A percentile compares a stretch with the other conserved stretches of the same genome.
Conservation (phyloP, 2,329 filamentous ascomycete genomes). For the Pseudopyrenochaeta lycopersici region DNA sequence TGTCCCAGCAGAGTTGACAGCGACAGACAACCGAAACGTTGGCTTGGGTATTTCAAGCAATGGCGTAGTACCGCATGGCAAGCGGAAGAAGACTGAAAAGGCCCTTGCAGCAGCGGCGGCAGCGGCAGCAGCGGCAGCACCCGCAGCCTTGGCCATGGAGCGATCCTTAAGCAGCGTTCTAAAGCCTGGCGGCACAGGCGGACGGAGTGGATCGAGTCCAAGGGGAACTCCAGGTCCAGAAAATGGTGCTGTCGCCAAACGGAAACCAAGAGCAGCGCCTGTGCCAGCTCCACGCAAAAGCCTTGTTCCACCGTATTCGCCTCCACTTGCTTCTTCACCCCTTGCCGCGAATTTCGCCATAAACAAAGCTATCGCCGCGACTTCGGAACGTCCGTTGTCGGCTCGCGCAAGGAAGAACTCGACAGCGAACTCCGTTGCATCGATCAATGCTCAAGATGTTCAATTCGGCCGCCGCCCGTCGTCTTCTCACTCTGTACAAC, state of each 20-base stretch:
- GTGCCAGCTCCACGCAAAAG: conserved; percentile 82
- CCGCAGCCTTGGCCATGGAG: conserved; percentile 64
- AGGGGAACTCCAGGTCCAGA: conserved; percentile 71
- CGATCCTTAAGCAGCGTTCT: conserved; percentile 68
- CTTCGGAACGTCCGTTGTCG: conserved; percentile 68
- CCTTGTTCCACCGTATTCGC: conserved; percentile 66
- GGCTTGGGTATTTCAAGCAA: conserved; percentile 72
- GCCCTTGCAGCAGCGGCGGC: conserved; percentile 46
- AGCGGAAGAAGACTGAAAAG: conserved; percentile 85
- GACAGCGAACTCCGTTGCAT: conserved; percentile 48
- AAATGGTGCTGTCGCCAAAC: conserved; percentile 60
- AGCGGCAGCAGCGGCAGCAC: conserved; percentile 41
- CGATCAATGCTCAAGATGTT: conserved; percentile 60
- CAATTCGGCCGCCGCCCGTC: conserved; percentile 41
- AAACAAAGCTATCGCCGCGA: conserved; percentile 62
- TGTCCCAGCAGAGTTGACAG: conserved; percentile 60
- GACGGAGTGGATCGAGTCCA: conserved; percentile 64
- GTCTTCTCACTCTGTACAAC: conserved; percentile 47
- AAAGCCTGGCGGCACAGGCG: conserved; percentile 59
- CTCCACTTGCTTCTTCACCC: conserved; percentile 78
- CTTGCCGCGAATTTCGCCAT: conserved; percentile 70
- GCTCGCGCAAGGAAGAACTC: conserved; percentile 81
- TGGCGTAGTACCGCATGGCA: conserved; percentile 65
- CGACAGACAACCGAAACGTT: conserved; percentile 53
- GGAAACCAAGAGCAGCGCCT: conserved; percentile 73